A percentile compares a stretch with the other conserved stretches of the same genome.
These are phyloP conservation scores for Rhizoclosmatium globosum DNA, from an alignment of 192 early-diverging fungal genomes.

Conservation along the genomic window DNA sequence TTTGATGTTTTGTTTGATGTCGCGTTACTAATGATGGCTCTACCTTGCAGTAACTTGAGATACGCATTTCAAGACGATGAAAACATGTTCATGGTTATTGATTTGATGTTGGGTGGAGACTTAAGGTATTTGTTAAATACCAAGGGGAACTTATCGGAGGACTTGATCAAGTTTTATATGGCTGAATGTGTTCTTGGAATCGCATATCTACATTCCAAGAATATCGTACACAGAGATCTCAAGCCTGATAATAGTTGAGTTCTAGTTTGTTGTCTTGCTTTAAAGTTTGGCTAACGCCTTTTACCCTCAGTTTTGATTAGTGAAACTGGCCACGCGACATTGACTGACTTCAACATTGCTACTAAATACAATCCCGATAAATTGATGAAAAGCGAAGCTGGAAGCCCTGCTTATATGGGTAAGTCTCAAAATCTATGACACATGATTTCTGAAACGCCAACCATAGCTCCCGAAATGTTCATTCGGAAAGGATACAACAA, in stretches of 20 bases:
- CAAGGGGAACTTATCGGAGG: slow-evolving; percentile 49
- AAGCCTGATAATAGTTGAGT: slow-evolving; percentile 57
- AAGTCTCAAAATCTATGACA: background rate
- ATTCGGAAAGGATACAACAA: slow-evolving; percentile 59
- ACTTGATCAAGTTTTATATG: slow-evolving; percentile 49
- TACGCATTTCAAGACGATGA: slow-evolving; percentile 75
- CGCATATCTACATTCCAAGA: slow-evolving; percentile 52
- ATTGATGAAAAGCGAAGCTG: slow-evolving; percentile 83
- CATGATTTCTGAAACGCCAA: background rate
- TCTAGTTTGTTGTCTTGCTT: slow-evolving; percentile 68
- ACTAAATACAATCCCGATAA: slow-evolving; percentile 72
- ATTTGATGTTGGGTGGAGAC: slow-evolving; percentile 67
- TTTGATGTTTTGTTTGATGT: background rate
- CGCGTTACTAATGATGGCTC: background rate
- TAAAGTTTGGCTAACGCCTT: slow-evolving; percentile 2
- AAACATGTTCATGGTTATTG: slow-evolving; percentile 71
- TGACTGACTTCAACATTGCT: slow-evolving; percentile 98
- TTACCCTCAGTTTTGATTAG: slow-evolving; percentile 67
- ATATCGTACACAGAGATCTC: slow-evolving; percentile 62
- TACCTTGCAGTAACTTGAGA: slow-evolving; percentile 49
- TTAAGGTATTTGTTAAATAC: slow-evolving; percentile 59
- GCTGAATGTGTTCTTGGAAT: slow-evolving; percentile 52
- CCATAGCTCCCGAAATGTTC: slow-evolving; percentile 59
- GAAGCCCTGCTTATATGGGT: slow-evolving; percentile 92
- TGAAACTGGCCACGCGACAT: slow-evolving; percentile 83